Percentiles rank a stretch among this genome's conserved stretches.
Conservation (phyloP, 352 stramenopile genomes). For the Pythium brachiatum region DNA sequence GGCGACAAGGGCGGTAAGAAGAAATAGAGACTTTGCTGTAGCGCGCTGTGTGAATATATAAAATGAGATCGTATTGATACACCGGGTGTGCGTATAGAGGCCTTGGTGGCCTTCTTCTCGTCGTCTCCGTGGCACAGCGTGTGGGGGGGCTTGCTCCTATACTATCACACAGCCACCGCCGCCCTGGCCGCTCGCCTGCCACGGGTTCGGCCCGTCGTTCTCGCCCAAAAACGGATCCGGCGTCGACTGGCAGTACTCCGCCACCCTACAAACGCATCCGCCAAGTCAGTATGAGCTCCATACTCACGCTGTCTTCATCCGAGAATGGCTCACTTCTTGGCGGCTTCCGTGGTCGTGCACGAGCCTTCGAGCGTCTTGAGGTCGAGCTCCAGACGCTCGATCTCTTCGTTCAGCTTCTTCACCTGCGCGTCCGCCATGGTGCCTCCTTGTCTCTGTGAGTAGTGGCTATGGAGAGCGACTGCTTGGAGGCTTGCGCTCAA, state of each 20-base stretch:
- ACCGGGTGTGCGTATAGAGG: background rate
- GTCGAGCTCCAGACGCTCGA: conserved; percentile 72
- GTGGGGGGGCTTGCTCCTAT: too few species aligned
- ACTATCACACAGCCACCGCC: conserved; percentile 65
- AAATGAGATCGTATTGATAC: conserved; percentile 27
- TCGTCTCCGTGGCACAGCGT: too few species aligned
- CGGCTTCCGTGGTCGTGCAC: conserved; percentile 74
- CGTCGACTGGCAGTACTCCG: conserved; percentile 73
- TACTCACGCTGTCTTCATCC: too few species aligned
- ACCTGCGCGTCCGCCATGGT: conserved; percentile 45
- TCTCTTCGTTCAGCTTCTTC: conserved; percentile 81
- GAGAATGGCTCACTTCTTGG: conserved; percentile 57
- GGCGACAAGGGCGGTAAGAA: conserved; percentile 34
- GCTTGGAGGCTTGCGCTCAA: background rate
- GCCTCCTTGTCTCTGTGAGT: too few species aligned
- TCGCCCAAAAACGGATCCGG: conserved; percentile 74
- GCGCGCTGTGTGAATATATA: conserved; percentile 41
- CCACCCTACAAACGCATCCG: conserved; percentile 36
- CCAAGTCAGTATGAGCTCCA: background rate
- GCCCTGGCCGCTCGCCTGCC: conserved; percentile 64
- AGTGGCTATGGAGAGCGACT: background rate
- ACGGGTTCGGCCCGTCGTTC: conserved; percentile 70
- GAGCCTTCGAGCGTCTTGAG: conserved; percentile 77
- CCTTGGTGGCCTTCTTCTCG: background rate
- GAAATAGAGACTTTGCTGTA: conserved; percentile 25